Evolutionary conservation across 148 eudicot genomes (phyloP), one percentile per base, ranked within the genome.

Genomic region (Oxyria digyna): DNA sequence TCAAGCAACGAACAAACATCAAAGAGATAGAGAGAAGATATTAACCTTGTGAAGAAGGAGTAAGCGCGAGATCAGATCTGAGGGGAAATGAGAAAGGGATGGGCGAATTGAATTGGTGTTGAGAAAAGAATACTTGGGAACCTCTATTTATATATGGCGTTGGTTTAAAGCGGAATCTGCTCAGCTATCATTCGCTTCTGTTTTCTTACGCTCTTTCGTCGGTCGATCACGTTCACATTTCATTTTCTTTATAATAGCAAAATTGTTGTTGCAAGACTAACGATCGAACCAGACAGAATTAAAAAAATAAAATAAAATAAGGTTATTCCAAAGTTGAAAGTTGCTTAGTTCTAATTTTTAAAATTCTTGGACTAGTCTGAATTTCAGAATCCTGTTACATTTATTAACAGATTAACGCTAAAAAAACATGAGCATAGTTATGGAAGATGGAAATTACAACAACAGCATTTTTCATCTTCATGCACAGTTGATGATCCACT

Each of bases 21-120:
- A 57, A 27, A 13, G 35, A 21, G 37, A 29, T 29, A 26, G 26
- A 29, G 64, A 24, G 26, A 57, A 27, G 64, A 14, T n/a, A 57
- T 27, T 6, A 57, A 57, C 64, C 64, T 57, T 33, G n/a, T 29
- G 64, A 57, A 57, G 64, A 57, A 57, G 21, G 62, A 54, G 23
- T 6, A 6, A 12, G 63, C 24, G 64, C 29, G 64, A 57, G 64
- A 57, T 57, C 35, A 57, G 32, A 57, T 57, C 64, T 57, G n/a
- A 29, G 33, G 27, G 26, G 64, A 12, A 29, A 8, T 26, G 4
- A 57, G 64, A 6, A 29, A 57, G n/a, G 64, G 38, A 35, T 35
- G 3, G 4, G 38, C 4, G 38, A 57, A 29, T 57, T 57, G 64
- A 57, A 27, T 13, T 29, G 26, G 64, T n/a, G n/a, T 29, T 57